A percentile compares a stretch with the other conserved stretches of the same genome.
Evolutionary conservation across 2,329 filamentous ascomycete genomes (phyloP).

Genomic region (Coleophoma cylindrospora): DNA sequence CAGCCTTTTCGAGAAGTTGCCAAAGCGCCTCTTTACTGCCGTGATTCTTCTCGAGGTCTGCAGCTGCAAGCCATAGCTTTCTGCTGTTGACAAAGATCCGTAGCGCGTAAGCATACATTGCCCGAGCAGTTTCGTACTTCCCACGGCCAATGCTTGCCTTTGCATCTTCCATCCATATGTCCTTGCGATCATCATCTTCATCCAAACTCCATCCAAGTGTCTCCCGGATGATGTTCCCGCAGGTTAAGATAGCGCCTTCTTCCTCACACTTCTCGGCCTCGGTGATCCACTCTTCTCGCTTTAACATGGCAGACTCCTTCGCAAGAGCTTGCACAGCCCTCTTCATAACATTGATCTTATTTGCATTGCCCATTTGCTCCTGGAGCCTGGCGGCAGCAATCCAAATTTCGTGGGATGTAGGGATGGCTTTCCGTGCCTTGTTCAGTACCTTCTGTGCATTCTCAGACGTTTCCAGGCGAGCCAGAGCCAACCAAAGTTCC

Average conservation of each 20-base stretch:
- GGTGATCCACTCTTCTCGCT: constrained; percentile 93
- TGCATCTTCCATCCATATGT: constrained; percentile 94
- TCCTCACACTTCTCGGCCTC: constrained; percentile 94
- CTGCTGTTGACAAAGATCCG: constrained; percentile 85
- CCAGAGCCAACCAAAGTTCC: constrained; percentile 91
- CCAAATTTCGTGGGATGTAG: constrained; percentile 94
- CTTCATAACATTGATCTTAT: constrained; percentile 89
- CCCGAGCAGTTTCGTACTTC: constrained; percentile 83
- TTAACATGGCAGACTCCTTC: constrained; percentile 92
- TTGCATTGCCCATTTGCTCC: constrained; percentile 75
- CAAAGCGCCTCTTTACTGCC: constrained; percentile 79
- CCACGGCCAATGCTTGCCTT: constrained; percentile 75
- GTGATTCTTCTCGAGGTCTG: constrained; percentile 86
- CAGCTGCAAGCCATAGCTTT: constrained; percentile 84
- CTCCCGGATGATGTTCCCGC: constrained; percentile 83
- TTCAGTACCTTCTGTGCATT: constrained; percentile 95
- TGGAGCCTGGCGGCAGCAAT: constrained; percentile 88
- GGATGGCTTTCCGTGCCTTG: constrained; percentile 87
- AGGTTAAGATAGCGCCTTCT: constrained; percentile 82
- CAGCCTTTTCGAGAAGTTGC: constrained; percentile 84
- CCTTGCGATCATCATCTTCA: constrained; percentile 93
- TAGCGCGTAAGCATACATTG: constrained; percentile 88
- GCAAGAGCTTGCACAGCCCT: constrained; percentile 83
- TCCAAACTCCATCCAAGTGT: constrained; percentile 91
- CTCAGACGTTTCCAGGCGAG: constrained; percentile 81